These are phyloP conservation scores for Ophiocordyceps sinensis DNA, from an alignment of 2,329 filamentous ascomycete genomes.

Conservation along the genomic window DNA sequence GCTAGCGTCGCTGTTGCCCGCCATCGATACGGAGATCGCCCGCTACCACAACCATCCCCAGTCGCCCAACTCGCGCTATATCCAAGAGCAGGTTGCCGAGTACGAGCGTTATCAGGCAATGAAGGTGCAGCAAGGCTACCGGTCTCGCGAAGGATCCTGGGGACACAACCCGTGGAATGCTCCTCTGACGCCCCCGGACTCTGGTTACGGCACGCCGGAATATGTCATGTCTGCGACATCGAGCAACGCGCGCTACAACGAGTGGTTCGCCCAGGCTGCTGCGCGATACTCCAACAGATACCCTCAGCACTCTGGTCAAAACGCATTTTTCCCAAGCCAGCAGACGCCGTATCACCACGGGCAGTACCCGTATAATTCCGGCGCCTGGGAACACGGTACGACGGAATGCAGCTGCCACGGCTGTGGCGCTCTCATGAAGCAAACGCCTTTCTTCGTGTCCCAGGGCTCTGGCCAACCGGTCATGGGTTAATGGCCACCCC, in stretches of 20 bases:
- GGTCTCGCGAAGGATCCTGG: slow-evolving; percentile 30
- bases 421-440: slow-evolving; percentile 31
- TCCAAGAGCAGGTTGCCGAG: slow-evolving; percentile 40
- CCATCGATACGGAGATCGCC: slow-evolving; percentile 28
- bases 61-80: slow-evolving; percentile 28
- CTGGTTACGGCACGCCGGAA: slow-evolving; percentile 46
- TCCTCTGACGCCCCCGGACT: slow-evolving; percentile 44
- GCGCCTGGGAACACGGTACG: slow-evolving; percentile 35
- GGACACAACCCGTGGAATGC: slow-evolving; percentile 30
- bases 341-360: slow-evolving; percentile 22
- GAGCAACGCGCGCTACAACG: slow-evolving; percentile 39
- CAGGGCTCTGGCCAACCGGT: slow-evolving; percentile 40
- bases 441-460: slow-evolving; percentile 30
- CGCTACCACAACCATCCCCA: slow-evolving; percentile 24
- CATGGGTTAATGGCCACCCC: slow-evolving; percentile 24
- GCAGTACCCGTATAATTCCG: slow-evolving; percentile 30
- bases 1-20: slow-evolving; percentile 31
- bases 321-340: slow-evolving; percentile 25
- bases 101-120: slow-evolving; percentile 33
- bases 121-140: slow-evolving; percentile 27
- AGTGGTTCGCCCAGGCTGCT: slow-evolving; percentile 37
- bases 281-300: slow-evolving; percentile 30
- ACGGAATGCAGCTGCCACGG: slow-evolving; percentile 34
- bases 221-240: slow-evolving; percentile 40
- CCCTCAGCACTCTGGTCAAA: slow-evolving; percentile 25